These are phyloP conservation scores for Saccharomycopsis sp. DNA, from an alignment of 805 yeast genomes.

Conservation along the genomic window DNA sequence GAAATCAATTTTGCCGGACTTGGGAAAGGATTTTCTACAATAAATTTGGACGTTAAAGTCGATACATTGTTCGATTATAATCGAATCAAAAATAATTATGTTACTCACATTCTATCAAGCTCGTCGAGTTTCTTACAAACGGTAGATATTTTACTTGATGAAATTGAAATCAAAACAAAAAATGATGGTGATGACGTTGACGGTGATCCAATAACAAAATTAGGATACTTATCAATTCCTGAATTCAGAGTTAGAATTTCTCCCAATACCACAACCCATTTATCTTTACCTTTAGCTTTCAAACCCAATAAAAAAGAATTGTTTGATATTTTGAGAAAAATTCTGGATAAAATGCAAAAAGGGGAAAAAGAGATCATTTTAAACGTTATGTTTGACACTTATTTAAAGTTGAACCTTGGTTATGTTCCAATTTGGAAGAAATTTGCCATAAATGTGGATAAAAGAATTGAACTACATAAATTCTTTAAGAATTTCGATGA, in stretches of 20 bases:
- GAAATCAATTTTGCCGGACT: constrained; percentile 14
- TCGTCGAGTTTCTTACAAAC: constrained; percentile 2
- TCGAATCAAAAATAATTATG: constrained; percentile 10
- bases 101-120: neutral
- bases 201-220: neutral
- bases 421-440: constrained; percentile 9
- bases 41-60: constrained; percentile 1
- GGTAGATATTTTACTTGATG: constrained; percentile 7
- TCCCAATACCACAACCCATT: neutral
- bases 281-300: constrained; percentile 7
- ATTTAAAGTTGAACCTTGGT: constrained; percentile 6
- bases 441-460: constrained; percentile 2
- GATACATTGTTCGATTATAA: constrained; percentile 10
- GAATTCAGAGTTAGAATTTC: constrained; percentile 7
- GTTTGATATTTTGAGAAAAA: constrained; percentile 8
- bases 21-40: constrained; percentile 2
- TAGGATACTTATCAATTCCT: constrained; percentile 12
- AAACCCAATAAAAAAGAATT: constrained; percentile 9
- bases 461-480: constrained; percentile 3
- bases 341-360: constrained; percentile 13
- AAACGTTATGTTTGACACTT: constrained; percentile 4
- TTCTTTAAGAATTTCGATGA: neutral
- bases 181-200: neutral
- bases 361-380: constrained; percentile 4
- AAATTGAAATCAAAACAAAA: constrained; percentile 2